phyloP scores from a whole-genome alignment of 2,329 filamentous ascomycete genomes.

The Alternaria sp. region DNA sequence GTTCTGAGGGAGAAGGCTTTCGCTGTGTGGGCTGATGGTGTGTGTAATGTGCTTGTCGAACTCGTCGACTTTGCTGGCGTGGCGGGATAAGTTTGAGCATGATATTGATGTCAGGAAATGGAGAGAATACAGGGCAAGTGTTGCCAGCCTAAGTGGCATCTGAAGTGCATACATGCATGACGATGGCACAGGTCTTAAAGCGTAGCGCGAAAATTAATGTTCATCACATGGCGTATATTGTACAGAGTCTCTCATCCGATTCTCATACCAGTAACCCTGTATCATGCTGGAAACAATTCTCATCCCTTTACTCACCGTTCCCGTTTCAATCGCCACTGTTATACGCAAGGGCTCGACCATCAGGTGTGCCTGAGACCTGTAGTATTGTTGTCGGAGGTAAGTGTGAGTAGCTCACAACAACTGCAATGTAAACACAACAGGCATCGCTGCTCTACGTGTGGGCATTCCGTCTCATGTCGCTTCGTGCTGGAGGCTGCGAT shows the following conservation, averaged over 20 bases:
- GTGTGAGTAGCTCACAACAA: not conserved
- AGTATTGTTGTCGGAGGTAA: not conserved
- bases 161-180: not conserved
- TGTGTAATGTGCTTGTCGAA: conserved; percentile 44
- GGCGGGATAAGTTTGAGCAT: not conserved
- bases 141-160: not conserved
- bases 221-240: not conserved
- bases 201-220: not conserved
- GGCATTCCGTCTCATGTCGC: not conserved
- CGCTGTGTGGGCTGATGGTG: conserved; percentile 45
- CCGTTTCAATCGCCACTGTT: not conserved
- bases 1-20: conserved; percentile 37
- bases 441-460: not conserved
- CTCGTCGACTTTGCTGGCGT: conserved; percentile 15
- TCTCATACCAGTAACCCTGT: not conserved
- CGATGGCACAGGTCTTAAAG: not conserved
- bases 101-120: not conserved
- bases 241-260: too few relatives aligned
- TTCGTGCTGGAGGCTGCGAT: conserved; percentile 2
- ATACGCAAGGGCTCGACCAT: not conserved
- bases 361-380: not conserved
- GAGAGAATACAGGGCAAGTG: not conserved
- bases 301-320: too few relatives aligned
- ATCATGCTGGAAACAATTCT: too few relatives aligned
- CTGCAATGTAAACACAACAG: not conserved